Evolutionary conservation across 73 alveolate species (phyloP).

Genomic region (Blepharisma japonicum): DNA sequence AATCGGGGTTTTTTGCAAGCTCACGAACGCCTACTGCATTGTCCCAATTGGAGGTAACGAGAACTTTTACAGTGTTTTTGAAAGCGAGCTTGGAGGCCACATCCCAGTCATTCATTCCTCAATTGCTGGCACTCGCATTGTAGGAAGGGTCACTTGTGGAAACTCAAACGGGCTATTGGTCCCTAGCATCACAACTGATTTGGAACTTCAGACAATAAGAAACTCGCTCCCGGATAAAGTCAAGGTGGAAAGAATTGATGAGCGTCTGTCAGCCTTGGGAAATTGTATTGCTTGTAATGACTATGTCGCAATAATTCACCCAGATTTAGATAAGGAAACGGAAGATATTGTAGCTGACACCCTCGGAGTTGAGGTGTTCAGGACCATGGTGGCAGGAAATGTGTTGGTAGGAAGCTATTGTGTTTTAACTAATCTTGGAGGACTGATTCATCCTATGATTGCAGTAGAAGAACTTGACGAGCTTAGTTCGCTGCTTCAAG

Average conservation of each 20-base stretch:
- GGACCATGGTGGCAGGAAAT: constrained; percentile 96
- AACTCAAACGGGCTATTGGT: constrained; percentile 94
- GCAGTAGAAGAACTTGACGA: constrained; percentile 96
- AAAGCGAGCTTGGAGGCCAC: constrained; percentile 91
- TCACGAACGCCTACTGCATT: constrained; percentile 92
- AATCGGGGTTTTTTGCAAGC: constrained; percentile 94
- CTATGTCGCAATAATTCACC: constrained; percentile 97
- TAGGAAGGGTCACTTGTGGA: constrained; percentile 93
- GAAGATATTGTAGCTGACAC: constrained; percentile 97
- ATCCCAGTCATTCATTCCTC: constrained; percentile 97
- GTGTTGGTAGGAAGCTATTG: constrained; percentile 97
- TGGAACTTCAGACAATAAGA: constrained; percentile 84
- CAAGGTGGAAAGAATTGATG: constrained; percentile 93
- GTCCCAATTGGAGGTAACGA: constrained; percentile 95
- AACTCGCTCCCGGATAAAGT: constrained; percentile 94
- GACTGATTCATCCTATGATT: constrained; percentile 97
- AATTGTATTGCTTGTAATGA: constrained; percentile 96
- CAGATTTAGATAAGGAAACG: constrained; percentile 97
- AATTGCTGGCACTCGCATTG: constrained; percentile 92
- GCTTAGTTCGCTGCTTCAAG: constrained; percentile 80
- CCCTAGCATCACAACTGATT: constrained; percentile 96
- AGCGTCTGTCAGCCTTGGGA: constrained; percentile 95
- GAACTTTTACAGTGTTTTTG: constrained; percentile 84
- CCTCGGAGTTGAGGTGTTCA: constrained; percentile 95
- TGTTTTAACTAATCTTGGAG: constrained; percentile 88